Percentiles rank a stretch among this genome's conserved stretches.
These are phyloP conservation scores for Thalia dealbata DNA, from an alignment of 176 grass and related monocot genomes.

Conservation along the genomic window DNA sequence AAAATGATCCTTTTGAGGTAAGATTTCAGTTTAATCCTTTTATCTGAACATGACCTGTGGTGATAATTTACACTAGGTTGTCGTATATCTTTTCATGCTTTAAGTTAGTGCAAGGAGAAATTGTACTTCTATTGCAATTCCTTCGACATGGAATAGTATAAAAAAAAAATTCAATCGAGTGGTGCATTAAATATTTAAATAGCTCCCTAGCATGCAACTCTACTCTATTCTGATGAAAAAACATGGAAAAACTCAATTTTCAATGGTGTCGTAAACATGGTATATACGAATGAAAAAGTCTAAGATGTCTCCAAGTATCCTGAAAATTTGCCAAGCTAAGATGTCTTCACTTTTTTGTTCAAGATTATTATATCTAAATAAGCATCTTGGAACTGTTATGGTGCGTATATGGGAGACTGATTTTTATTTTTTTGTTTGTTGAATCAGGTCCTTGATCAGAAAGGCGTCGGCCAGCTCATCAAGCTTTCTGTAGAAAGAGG, in stretches of 20 bases:
- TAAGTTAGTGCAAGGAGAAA: neutral
- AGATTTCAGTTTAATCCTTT: neutral
- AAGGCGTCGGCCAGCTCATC: constrained; percentile 73
- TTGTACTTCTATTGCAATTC: neutral
- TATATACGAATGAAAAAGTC: neutral
- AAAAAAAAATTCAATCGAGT: neutral
- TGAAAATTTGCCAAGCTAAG: neutral
- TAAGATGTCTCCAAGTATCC: neutral
- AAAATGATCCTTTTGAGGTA: constrained; percentile 99
- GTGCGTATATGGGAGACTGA: neutral
- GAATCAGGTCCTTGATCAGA: constrained; percentile 76
- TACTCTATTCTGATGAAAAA: neutral
- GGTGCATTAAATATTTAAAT: neutral
- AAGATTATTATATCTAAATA: neutral
- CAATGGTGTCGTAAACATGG: neutral
- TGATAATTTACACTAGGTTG: neutral
- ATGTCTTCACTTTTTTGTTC: neutral
- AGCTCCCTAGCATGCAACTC: neutral
- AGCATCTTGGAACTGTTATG: neutral
- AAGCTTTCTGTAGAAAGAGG: constrained; percentile 80
- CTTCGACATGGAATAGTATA: neutral
- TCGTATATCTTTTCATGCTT: neutral
- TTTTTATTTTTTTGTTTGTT: neutral
- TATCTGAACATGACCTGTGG: too few species aligned
- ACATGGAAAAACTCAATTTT: neutral